Percentiles rank a stretch among this genome's conserved stretches.
Evolutionary conservation across 208 protist genomes (phyloP).

Genomic region (Acanthamoeba polyphaga): DNA sequence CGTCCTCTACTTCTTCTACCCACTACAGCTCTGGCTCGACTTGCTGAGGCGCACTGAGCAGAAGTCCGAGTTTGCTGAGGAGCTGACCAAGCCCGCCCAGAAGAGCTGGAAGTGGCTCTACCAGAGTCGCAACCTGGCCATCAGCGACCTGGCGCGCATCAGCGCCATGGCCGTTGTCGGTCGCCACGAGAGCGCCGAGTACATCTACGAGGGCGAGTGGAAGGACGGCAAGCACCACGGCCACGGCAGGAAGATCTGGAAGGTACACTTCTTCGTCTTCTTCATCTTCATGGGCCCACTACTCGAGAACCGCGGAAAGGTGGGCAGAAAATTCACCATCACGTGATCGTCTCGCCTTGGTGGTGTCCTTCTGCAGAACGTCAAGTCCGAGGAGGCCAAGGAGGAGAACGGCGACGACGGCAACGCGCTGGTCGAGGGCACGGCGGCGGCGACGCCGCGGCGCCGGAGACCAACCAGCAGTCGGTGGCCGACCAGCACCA

Average conservation of each 20-base stretch:
- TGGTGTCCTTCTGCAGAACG: not conserved
- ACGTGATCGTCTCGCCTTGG: not conserved
- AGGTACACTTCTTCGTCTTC: not conserved
- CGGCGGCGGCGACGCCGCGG: not conserved
- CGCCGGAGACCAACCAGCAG: slow-evolving; percentile 28
- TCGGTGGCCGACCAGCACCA: slow-evolving; percentile 9
- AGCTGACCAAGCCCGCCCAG: slow-evolving; percentile 47
- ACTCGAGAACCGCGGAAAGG: not conserved
- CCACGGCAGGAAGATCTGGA: slow-evolving; percentile 69
- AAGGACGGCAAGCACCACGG: slow-evolving; percentile 65
- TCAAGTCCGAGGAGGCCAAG: slow-evolving; percentile 50
- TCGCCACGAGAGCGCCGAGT: slow-evolving; percentile 52
- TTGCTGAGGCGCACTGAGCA: not conserved
- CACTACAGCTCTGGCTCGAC: slow-evolving; percentile 16
- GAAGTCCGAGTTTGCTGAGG: not conserved
- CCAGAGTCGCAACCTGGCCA: slow-evolving; percentile 6
- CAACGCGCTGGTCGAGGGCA: not conserved
- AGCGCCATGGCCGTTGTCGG: not conserved
- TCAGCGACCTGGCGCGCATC: not conserved
- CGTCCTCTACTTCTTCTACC: too few species aligned
- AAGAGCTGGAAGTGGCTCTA: slow-evolving; percentile 76
- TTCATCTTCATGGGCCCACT: not conserved
- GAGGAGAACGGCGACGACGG: slow-evolving; percentile 7
- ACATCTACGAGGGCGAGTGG: slow-evolving; percentile 74
- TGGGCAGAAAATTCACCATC: not conserved